Evolutionary conservation across 2,329 filamentous ascomycete species (phyloP).

Genomic region (Ilyonectria sp.): DNA sequence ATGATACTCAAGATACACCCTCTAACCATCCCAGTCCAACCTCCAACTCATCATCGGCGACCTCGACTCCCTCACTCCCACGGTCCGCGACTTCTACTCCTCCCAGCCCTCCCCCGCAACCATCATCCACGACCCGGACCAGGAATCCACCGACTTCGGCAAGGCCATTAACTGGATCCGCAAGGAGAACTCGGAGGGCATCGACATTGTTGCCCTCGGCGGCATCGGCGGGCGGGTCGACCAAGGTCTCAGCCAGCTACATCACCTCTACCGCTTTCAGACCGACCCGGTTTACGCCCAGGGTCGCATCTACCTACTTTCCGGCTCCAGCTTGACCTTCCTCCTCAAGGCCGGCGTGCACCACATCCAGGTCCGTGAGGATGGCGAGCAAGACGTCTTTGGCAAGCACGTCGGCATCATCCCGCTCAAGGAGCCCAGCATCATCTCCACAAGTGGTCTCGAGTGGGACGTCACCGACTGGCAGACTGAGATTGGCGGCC

Average conservation of each 20-base stretch:
- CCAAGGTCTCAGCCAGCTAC: constrained; percentile 90
- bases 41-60: constrained; percentile 88
- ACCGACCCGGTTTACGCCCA: constrained; percentile 61
- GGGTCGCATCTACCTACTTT: constrained; percentile 83
- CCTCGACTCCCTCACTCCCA: constrained; percentile 83
- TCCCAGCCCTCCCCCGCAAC: constrained; percentile 64
- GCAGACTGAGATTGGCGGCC: constrained; percentile 81
- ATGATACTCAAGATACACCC: neutral
- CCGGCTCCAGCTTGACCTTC: constrained; percentile 86
- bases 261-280: constrained; percentile 83
- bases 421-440: constrained; percentile 82
- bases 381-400: constrained; percentile 68
- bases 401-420: constrained; percentile 89
- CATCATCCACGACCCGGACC: constrained; percentile 81
- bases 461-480: constrained; percentile 93
- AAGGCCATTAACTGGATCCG: constrained; percentile 81
- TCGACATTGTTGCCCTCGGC: constrained; percentile 85
- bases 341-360: constrained; percentile 81
- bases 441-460: constrained; percentile 85
- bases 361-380: constrained; percentile 74
- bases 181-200: constrained; percentile 47
- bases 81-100: constrained; percentile 77
- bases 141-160: constrained; percentile 91
- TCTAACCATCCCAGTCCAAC: constrained; percentile 60
- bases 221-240: constrained; percentile 93